These are phyloP conservation scores for Leccinum obscurum DNA, from an alignment of 768 basidiomycete genomes.

Conservation along the genomic window DNA sequence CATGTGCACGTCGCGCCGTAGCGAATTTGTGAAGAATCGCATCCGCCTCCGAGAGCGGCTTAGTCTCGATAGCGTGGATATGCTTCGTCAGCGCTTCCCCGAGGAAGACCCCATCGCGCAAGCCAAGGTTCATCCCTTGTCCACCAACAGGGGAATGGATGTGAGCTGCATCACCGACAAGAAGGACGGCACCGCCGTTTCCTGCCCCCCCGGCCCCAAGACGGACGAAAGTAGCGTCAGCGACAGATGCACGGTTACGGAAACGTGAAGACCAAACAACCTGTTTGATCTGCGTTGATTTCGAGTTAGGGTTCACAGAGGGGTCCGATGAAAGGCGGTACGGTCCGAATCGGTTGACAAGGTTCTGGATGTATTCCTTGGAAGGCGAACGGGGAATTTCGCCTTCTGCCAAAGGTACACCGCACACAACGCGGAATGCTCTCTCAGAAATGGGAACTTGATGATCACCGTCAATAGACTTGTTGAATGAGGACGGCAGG, in stretches of 20 bases:
- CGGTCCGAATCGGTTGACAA: constrained; percentile 43
- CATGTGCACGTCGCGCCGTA: constrained; percentile 37
- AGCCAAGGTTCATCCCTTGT: constrained; percentile 57
- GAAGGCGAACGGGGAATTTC: constrained; percentile 38
- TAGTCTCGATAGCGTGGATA: constrained; percentile 18
- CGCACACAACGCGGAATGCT: constrained; percentile 43
- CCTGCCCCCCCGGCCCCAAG: constrained; percentile 15
- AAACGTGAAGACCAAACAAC: constrained; percentile 48
- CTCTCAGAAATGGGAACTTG: constrained; percentile 5
- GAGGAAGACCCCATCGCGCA: constrained; percentile 50
- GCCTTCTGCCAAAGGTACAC: constrained; percentile 37
- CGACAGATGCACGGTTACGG: constrained; percentile 44
- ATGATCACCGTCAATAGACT: constrained; percentile 4
- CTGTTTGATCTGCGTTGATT: constrained; percentile 35
- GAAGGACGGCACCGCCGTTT: constrained; percentile 20
- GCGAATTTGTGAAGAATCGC: constrained; percentile 38
- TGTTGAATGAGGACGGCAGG: constrained; percentile 33
- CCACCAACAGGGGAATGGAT: constrained; percentile 54
- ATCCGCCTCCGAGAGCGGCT: constrained; percentile 25
- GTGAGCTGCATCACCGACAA: constrained; percentile 50
- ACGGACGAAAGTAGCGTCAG: constrained; percentile 38
- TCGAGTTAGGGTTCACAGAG: constrained; percentile 30
- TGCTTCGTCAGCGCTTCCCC: constrained; percentile 42
- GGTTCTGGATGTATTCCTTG: constrained; percentile 43
- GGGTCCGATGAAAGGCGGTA: constrained; percentile 34